Evolutionary conservation across 108 stramenopile species (phyloP), one percentile per base, ranked within the genome.

Genomic region (Conticribra guillardii): DNA sequence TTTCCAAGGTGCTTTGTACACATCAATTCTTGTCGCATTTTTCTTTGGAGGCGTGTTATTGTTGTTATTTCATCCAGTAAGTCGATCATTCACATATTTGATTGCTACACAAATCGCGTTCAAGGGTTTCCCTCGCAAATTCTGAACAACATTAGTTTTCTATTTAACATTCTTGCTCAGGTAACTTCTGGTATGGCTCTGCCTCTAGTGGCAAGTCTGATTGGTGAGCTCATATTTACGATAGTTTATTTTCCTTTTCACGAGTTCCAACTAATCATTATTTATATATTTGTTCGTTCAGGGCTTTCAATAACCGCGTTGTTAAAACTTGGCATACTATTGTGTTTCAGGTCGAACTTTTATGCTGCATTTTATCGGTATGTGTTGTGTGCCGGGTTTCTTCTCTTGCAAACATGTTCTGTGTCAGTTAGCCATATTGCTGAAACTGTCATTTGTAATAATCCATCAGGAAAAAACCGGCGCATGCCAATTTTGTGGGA

Each of bases 401-500:
- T n/a, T n/a, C n/a, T n/a, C n/a, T n/a, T n/a, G n/a, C n/a, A n/a
- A n/a, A n/a, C n/a, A n/a, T n/a, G n/a, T n/a, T n/a, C n/a, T n/a
- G n/a, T n/a, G n/a, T n/a, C n/a, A n/a, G n/a, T n/a, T n/a, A n/a
- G n/a, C n/a, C n/a, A n/a, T n/a, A n/a, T n/a, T n/a, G n/a, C n/a
- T n/a, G 11, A 11, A 11, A 41, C 11, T 41, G 5, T 9, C 11
- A 41, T 11, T 41, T 41, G 8, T 11, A 9, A 41, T 9, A 9
- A 41, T 67, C 67, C 32, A 64, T 64, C 53, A 56, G 77, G 18
- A 54, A 51, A 22, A 71, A 60, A 26, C 70, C 70, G 27, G 77
- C 69, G 3, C 17, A 14, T 31, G 69, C 54, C 2, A 71, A 71
- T 41, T 9, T 64, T 49, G n/a, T 63, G 11, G 60, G 41, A 23